Evolutionary conservation across 2,329 filamentous ascomycete species (phyloP), one percentile per base, ranked within the genome.

Genomic region (Trichoderma polysporum): DNA sequence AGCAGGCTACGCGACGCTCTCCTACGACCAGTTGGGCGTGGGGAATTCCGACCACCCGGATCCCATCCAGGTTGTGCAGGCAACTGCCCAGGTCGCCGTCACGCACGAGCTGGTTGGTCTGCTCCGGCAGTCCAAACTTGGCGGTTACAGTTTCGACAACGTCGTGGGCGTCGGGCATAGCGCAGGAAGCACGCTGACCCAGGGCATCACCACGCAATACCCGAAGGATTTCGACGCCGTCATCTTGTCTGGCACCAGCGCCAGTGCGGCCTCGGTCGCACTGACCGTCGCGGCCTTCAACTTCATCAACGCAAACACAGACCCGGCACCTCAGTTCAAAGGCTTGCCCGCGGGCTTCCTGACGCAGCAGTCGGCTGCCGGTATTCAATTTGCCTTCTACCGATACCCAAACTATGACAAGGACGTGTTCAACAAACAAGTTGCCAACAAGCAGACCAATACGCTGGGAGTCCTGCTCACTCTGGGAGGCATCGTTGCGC

Each of bases 381-480:
- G 57, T 2, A 60, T 60, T 29, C 57, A 60, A 13, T 60, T 60
- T 49, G 57, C 57, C 41, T 60, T 60, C 41, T 60, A 60, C 57
- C 41, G 57, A 7, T 60, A 49, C 19, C 41, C 57, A 49, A 60
- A 60, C 29, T 60, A 49, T 25, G 57, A 60, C 19, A 27, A 60
- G 19, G 29, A 35, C 15, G 29, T 35, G 3, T 60, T 60, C 41
- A 35, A 19, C 3, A 35, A 35, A n/a, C 57, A 60, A 10, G 57
- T 60, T 29, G 41, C 57, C 13, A 35, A 27, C 57, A 60, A 60
- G 57, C 41, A 47, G 41, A 60, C 57, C 12, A 60, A 60, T n/a
- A 60, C 57, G 8, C 57, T 60, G 13, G 57, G 57, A 35, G 57
- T 60, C 29, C 29, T 60, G 19, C 57, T 60, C 41, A 60, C 57